phyloP scores from a whole-genome alignment of 768 basidiomycete species.

The Mycena indigotica region DNA sequence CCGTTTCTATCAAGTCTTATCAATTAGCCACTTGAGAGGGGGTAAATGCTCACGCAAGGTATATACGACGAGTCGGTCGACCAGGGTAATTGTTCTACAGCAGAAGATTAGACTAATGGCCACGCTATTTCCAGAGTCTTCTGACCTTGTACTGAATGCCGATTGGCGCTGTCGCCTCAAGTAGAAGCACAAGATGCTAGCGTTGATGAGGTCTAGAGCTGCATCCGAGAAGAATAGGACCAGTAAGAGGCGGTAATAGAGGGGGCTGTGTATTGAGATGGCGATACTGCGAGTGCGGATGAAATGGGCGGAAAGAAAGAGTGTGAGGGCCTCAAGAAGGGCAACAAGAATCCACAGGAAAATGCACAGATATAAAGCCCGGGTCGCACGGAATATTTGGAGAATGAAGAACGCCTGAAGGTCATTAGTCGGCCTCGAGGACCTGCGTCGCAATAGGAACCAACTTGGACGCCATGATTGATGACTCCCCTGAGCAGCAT shows the following conservation, averaged over 20 bases:
- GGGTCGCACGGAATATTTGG: slow-evolving; percentile 13
- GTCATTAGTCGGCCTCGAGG: neutral
- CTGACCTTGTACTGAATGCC: slow-evolving; percentile 10
- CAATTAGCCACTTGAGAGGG: neutral
- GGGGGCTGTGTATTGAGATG: slow-evolving; percentile 6
- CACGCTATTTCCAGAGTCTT: neutral
- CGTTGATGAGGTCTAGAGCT: slow-evolving; percentile 11
- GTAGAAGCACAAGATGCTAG: slow-evolving; percentile 12
- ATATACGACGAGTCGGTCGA: slow-evolving; percentile 15
- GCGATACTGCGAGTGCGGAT: slow-evolving; percentile 3
- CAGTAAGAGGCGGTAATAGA: slow-evolving; percentile 6
- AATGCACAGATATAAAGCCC: slow-evolving; percentile 5
- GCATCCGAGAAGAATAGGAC: slow-evolving; percentile 19
- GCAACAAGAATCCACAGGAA: slow-evolving; percentile 11
- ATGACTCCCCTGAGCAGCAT: neutral
- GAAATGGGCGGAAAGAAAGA: slow-evolving; percentile 5
- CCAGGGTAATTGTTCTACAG: slow-evolving; percentile 2
- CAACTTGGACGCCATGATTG: neutral
- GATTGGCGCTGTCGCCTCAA: slow-evolving; percentile 10
- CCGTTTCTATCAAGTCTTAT: neutral
- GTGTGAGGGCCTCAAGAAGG: slow-evolving; percentile 4
- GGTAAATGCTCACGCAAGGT: slow-evolving; percentile 16
- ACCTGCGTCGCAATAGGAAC: neutral
- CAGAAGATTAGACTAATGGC: neutral
- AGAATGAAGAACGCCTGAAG: slow-evolving; percentile 12